A percentile compares a stretch with the other conserved stretches of the same genome.
These are phyloP conservation scores for Lactarius sanguifluus DNA, from an alignment of 768 basidiomycete species.

Conservation along the genomic window DNA sequence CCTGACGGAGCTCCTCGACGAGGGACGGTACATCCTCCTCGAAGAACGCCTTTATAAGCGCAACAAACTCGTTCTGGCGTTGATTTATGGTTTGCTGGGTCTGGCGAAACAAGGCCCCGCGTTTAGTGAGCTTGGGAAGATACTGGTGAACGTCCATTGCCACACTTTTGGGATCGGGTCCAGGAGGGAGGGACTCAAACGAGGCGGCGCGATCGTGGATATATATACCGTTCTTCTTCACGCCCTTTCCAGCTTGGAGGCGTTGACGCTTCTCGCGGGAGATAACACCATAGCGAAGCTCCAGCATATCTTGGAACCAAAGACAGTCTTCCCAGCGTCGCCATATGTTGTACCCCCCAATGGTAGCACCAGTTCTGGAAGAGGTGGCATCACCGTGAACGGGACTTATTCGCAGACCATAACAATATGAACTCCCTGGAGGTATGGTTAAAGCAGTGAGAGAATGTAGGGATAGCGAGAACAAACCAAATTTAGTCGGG, in stretches of 20 bases:
- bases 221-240: conserved; percentile 69
- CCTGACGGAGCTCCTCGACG: conserved; percentile 61
- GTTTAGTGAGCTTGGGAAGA: conserved; percentile 68
- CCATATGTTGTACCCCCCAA: conserved; percentile 69
- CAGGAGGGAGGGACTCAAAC: conserved; percentile 82
- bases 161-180: conserved; percentile 74
- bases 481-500: conserved; percentile 31
- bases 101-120: conserved; percentile 68
- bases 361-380: conserved; percentile 31
- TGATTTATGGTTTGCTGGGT: conserved; percentile 65
- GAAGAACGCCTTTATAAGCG: conserved; percentile 60
- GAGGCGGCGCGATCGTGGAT: conserved; percentile 75
- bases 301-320: conserved; percentile 68
- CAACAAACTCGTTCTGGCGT: conserved; percentile 57
- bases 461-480: neutral
- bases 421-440: conserved; percentile 29
- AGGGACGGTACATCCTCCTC: conserved; percentile 61
- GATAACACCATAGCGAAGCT: conserved; percentile 59
- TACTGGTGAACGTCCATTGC: conserved; percentile 65
- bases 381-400: conserved; percentile 26
- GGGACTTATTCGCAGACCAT: conserved; percentile 34
- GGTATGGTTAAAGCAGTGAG: conserved; percentile 1
- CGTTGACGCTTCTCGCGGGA: conserved; percentile 68
- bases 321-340: conserved; percentile 83
- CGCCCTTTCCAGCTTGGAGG: conserved; percentile 68